phyloP scores from a whole-genome alignment of 345 rosid genomes.

The Aquilaria sinensis region DNA sequence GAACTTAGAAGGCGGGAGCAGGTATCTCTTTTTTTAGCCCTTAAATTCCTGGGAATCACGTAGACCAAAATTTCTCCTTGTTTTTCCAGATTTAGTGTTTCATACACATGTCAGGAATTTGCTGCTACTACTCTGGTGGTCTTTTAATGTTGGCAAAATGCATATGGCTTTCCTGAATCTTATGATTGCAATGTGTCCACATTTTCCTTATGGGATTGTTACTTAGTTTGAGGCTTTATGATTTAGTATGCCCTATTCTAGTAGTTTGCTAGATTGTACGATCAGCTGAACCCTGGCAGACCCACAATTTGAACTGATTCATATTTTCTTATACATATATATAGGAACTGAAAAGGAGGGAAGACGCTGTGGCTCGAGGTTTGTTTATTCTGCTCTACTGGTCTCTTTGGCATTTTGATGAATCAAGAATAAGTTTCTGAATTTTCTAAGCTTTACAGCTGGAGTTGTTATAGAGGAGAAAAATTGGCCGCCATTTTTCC shows the following conservation, averaged over 20 bases:
- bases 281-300: background rate
- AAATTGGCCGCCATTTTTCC: slow-evolving; percentile 89
- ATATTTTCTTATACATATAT: slow-evolving; percentile 5
- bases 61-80: too few species aligned
- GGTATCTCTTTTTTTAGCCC: slow-evolving; percentile 34
- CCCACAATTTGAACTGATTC: slow-evolving; percentile 6
- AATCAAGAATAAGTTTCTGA: background rate
- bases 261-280: background rate
- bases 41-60: background rate
- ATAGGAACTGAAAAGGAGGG: slow-evolving; percentile 77
- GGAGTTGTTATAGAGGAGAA: slow-evolving; percentile 68
- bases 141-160: too few species aligned
- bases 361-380: slow-evolving; percentile 98
- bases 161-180: too few species aligned
- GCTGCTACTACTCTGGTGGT: background rate
- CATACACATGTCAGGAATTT: too few species aligned
- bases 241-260: background rate
- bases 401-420: background rate
- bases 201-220: too few species aligned
- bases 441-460: slow-evolving; percentile 36
- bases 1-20: slow-evolving; percentile 85
- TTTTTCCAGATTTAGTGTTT: too few species aligned
- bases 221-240: background rate
- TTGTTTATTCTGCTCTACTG: slow-evolving; percentile 7
- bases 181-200: too few species aligned